Evolutionary conservation across 495 filamentous ascomycete genomes (phyloP), one percentile per base, ranked within the genome.

Genomic region (Neurospora sp.): DNA sequence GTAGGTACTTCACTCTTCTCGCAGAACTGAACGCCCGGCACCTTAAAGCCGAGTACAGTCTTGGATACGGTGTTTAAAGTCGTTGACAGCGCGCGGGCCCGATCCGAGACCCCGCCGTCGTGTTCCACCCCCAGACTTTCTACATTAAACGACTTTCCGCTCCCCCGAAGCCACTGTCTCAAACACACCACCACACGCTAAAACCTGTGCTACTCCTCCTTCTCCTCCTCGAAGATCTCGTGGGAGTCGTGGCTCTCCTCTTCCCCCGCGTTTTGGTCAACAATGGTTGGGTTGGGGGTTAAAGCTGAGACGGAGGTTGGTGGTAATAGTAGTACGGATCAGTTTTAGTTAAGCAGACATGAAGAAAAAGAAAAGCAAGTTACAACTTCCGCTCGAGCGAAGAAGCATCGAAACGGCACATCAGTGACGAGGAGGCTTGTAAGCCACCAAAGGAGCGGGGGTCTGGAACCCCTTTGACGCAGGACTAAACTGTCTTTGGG

Each of bases 301-400:
- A 54, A 54, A 54, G 45, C 45, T 54, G 45, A 59, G 21, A 59
- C 48, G 4, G 24, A 11, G 48, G 48, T 17, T 17, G 48, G 48
- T 54, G n/a, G n/a, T 28, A 15, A 28, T 28, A 54, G 10, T 28
- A 28, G 48, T 59, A 28, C 4, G 21, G 10, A 24, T 21, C 48
- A 28, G 11, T 28, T 28, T 2, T 42, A 7, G 40, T 42, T 19
- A 15, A 42, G 13, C 10, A 24, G 21, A 24, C 11, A 31, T 34
- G 13, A 62, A 62, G 28, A 28, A 28, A 28, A 28, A 54, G 24
- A 59, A 59, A 31, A 24, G 24, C 24, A 34, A 62, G 28, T 10
- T 17, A 28, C 36, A 43, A 43, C 59, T 71, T 76, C 72, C 74
- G 72, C 54, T 71, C 69, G 70, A 73, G 74, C 74, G 74, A 74